These are phyloP conservation scores for Trametes sp. DNA, from an alignment of 1,284 basidiomycete species.

Conservation along the genomic window DNA sequence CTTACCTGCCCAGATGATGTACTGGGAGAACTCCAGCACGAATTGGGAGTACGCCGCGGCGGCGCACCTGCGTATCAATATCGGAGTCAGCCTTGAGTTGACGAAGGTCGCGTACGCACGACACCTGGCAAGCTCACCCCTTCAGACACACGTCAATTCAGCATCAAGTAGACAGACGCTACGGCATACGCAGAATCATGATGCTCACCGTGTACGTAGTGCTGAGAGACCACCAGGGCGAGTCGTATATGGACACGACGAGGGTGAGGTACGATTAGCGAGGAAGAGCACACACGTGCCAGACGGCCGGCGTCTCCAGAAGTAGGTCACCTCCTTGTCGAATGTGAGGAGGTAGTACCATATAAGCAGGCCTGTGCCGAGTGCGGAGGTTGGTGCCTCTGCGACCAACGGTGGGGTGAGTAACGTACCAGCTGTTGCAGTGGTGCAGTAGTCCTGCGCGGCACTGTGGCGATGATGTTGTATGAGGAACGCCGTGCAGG, in stretches of 20 bases:
- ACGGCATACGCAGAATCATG: background rate
- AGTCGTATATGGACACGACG: background rate
- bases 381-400: background rate
- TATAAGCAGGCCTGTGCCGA: conserved; percentile 1
- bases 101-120: too few species aligned
- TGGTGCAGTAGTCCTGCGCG: too few species aligned
- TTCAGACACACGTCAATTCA: background rate
- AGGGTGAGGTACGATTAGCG: conserved; percentile 4
- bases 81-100: too few species aligned
- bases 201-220: background rate
- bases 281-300: conserved; percentile 9
- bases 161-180: too few species aligned
- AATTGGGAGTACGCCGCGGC: background rate
- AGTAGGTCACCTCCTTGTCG: conserved; percentile 6
- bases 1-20: conserved; percentile 9
- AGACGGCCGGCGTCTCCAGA: conserved; percentile 10
- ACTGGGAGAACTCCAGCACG: background rate
- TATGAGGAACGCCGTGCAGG: too few species aligned
- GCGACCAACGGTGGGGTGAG: too few species aligned
- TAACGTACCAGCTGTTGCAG: too few species aligned
- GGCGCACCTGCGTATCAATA: background rate
- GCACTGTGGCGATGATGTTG: too few species aligned
- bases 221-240: background rate
- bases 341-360: conserved; percentile 20
- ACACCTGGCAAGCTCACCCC: background rate